Conservation (phyloP, 2,329 filamentous ascomycete genomes). For the Stemphylium lycopersici region DNA sequence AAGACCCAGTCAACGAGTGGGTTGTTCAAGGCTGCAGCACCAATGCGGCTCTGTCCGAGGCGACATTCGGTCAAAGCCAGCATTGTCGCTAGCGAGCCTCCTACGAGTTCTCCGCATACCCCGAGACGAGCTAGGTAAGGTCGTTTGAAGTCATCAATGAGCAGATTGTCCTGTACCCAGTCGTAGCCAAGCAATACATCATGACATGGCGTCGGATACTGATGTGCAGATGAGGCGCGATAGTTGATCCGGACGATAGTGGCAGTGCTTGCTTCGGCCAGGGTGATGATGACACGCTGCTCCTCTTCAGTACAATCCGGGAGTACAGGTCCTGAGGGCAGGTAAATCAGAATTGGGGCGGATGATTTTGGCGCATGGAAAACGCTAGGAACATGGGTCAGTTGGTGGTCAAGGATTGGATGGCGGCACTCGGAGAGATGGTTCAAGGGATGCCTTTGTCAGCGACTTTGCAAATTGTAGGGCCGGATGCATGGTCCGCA, state of each 20-base stretch:
- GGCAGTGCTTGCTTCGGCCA: slow-evolving; percentile 47
- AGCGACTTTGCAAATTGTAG: neutral
- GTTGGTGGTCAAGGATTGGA: neutral
- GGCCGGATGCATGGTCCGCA: neutral
- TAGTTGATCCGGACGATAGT: slow-evolving; percentile 56
- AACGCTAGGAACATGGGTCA: slow-evolving; percentile 36
- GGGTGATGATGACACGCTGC: slow-evolving; percentile 38
- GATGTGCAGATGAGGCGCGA: slow-evolving; percentile 44
- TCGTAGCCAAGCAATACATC: slow-evolving; percentile 56
- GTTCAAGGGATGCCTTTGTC: no score
- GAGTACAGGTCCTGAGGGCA: slow-evolving; percentile 52
- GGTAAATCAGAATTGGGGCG: slow-evolving; percentile 49
- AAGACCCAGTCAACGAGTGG: slow-evolving; percentile 58
- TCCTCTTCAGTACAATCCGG: slow-evolving; percentile 34
- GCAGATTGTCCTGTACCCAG: slow-evolving; percentile 52
- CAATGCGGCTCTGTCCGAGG: slow-evolving; percentile 48
- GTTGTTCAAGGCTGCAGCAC: slow-evolving; percentile 55
- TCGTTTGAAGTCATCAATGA: slow-evolving; percentile 26
- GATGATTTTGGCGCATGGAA: slow-evolving; percentile 37
- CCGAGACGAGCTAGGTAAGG: slow-evolving; percentile 46
- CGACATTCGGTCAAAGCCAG: slow-evolving; percentile 59
- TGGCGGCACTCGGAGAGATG: no score
- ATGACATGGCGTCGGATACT: slow-evolving; percentile 55
- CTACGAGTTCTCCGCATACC: slow-evolving; percentile 56
- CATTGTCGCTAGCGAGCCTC: slow-evolving; percentile 56